phyloP scores from a whole-genome alignment of 768 basidiomycete species.

The Amanita brunnescens region DNA sequence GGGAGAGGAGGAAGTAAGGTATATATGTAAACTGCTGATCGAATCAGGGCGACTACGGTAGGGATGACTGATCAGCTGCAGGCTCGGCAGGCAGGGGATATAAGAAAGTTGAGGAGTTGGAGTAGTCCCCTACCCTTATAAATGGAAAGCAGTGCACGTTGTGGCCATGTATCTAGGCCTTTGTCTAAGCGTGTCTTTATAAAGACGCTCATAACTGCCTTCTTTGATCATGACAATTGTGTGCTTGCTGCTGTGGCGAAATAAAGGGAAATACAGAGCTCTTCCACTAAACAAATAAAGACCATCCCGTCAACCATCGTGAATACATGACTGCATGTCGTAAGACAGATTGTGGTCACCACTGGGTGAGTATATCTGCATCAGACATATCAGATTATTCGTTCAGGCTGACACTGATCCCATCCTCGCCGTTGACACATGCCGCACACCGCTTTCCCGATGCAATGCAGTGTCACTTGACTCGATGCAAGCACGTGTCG shows the following conservation, averaged over 20 bases:
- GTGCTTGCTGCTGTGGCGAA: neutral
- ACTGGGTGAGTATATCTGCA: too few relatives aligned
- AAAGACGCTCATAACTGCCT: neutral
- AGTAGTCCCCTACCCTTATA: conserved; percentile 1
- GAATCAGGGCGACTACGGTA: conserved; percentile 1
- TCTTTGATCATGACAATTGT: neutral
- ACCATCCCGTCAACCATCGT: too few relatives aligned
- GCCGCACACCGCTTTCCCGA: neutral
- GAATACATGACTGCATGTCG: too few relatives aligned
- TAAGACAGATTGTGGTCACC: too few relatives aligned
- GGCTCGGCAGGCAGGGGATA: neutral
- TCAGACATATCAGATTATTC: neutral
- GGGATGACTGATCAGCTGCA: neutral
- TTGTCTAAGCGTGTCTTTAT: conserved; percentile 6
- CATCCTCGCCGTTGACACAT: neutral
- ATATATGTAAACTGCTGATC: conserved; percentile 3
- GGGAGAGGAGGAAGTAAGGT: neutral
- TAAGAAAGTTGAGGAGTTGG: neutral
- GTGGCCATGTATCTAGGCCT: conserved; percentile 5
- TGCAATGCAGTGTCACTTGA: neutral
- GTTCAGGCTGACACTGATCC: neutral
- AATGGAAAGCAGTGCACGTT: conserved; percentile 9
- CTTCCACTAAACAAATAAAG: neutral
- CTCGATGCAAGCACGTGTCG: neutral
- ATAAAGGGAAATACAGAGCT: neutral